Percentiles rank a stretch among this genome's conserved stretches.
phyloP scores from a whole-genome alignment of 495 filamentous ascomycete genomes.

The Podospora sp. region DNA sequence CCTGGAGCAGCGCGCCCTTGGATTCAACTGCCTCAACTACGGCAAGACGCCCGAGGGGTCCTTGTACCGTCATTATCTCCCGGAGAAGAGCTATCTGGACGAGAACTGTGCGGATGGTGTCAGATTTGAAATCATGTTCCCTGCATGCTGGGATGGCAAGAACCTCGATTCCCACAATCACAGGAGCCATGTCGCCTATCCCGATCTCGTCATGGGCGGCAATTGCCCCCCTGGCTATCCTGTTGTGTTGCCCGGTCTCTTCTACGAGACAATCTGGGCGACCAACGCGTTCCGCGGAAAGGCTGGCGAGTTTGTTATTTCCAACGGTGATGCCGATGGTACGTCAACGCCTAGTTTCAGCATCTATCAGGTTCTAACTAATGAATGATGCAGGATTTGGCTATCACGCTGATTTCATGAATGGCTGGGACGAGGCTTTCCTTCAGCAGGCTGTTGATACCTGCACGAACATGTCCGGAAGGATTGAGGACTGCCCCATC shows the following conservation, averaged over 20 bases:
- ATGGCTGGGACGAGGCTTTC: constrained; percentile 70
- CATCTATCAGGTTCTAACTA: constrained; percentile 2
- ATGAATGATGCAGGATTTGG: constrained; percentile 58
- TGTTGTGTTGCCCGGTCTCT: constrained; percentile 70
- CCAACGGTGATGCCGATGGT: constrained; percentile 81
- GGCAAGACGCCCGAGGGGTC: constrained; percentile 61
- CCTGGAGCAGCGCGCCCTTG: constrained; percentile 77
- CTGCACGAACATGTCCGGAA: constrained; percentile 57
- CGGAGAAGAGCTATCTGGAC: constrained; percentile 77
- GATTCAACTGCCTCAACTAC: constrained; percentile 93
- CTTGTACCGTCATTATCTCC: constrained; percentile 78
- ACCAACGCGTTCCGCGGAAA: constrained; percentile 68
- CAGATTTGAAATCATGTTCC: constrained; percentile 84
- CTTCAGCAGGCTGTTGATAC: constrained; percentile 60
- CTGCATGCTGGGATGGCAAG: constrained; percentile 86
- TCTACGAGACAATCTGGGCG: constrained; percentile 88
- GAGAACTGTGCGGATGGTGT: constrained; percentile 74
- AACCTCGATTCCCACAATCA: constrained; percentile 63
- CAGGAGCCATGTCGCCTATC: constrained; percentile 76
- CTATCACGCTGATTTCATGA: constrained; percentile 86
- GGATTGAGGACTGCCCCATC: constrained; percentile 57
- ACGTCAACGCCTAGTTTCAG: constrained; percentile 19
- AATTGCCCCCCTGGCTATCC: constrained; percentile 73
- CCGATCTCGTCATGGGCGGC: constrained; percentile 71
- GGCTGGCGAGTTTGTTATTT: constrained; percentile 73